Evolutionary conservation across 2,329 filamentous ascomycete genomes (phyloP).

Genomic region (Rhynchosporium secalis): DNA sequence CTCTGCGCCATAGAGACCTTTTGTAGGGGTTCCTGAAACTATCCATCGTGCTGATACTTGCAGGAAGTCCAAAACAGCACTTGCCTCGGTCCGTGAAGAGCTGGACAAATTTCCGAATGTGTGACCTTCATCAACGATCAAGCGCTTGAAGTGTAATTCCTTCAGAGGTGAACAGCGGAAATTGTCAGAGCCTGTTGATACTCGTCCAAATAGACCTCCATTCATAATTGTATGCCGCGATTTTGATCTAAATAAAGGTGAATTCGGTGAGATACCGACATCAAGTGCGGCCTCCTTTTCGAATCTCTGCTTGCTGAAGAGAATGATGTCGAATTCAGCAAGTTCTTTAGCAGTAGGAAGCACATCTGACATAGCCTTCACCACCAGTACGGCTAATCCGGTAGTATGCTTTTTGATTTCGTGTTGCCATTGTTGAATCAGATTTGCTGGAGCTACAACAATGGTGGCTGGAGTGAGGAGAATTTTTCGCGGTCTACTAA

Average conservation of each 20-base stretch:
- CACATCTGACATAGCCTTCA: constrained; percentile 52
- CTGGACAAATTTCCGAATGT: constrained; percentile 68
- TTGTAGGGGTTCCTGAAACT: constrained; percentile 86
- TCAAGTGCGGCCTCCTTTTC: constrained; percentile 63
- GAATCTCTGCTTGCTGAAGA: constrained; percentile 75
- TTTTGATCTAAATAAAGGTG: background rate
- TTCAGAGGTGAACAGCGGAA: constrained; percentile 63
- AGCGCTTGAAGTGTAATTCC: constrained; percentile 77
- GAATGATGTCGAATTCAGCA: constrained; percentile 68
- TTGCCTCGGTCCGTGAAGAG: constrained; percentile 56
- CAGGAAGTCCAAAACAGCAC: constrained; percentile 54
- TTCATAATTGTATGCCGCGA: background rate
- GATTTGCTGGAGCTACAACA: constrained; percentile 78
- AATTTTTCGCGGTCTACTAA: constrained; percentile 50
- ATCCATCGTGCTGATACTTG: constrained; percentile 78
- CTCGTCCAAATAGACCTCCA: constrained; percentile 45
- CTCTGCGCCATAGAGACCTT: constrained; percentile 76
- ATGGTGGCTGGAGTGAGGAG: constrained; percentile 69
- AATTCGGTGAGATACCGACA: constrained; percentile 41
- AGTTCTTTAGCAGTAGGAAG: constrained; percentile 62
- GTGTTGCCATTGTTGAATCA: constrained; percentile 79
- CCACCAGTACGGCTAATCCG: constrained; percentile 62
- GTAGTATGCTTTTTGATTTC: constrained; percentile 79
- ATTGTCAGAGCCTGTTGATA: constrained; percentile 18
- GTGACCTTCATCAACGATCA: constrained; percentile 92